A percentile compares a stretch with the other conserved stretches of the same genome.
Conservation (phyloP, 306 rosid species). For the Cicer chorassanicum region DNA sequence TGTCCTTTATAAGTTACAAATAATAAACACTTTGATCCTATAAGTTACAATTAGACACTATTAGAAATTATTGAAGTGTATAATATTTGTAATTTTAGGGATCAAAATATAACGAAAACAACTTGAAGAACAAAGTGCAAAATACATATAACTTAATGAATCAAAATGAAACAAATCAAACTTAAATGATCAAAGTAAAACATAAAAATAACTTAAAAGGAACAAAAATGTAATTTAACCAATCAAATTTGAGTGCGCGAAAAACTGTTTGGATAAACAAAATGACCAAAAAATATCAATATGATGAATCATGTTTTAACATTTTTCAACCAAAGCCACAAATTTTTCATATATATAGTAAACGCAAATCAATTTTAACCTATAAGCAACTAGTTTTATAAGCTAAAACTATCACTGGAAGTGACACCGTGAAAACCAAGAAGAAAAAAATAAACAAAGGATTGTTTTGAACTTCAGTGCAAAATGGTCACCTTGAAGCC, state of each 20-base stretch:
- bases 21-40: too few species aligned
- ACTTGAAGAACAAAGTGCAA: too few species aligned
- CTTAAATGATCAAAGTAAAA: too few species aligned
- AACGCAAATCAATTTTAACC: conserved; percentile 13
- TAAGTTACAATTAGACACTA: too few species aligned
- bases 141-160: too few species aligned
- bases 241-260: not conserved
- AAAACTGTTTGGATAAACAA: too few species aligned
- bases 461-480: not conserved
- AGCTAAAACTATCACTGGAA: conserved; percentile 8
- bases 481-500: conserved; percentile 56
- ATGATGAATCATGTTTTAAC: not conserved
- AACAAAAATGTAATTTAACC: not conserved
- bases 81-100: too few species aligned
- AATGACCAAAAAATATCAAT: not conserved
- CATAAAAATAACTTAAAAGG: too few species aligned
- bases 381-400: not conserved
- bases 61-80: too few species aligned
- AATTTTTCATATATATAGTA: not conserved
- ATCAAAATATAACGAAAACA: too few species aligned
- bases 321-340: conserved; percentile 11
- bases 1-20: too few species aligned
- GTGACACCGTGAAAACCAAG: not conserved
- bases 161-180: too few species aligned
- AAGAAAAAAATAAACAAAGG: not conserved